Conservation (phyloP, 2,329 filamentous ascomycete genomes). For the Phialophora macrospora region DNA sequence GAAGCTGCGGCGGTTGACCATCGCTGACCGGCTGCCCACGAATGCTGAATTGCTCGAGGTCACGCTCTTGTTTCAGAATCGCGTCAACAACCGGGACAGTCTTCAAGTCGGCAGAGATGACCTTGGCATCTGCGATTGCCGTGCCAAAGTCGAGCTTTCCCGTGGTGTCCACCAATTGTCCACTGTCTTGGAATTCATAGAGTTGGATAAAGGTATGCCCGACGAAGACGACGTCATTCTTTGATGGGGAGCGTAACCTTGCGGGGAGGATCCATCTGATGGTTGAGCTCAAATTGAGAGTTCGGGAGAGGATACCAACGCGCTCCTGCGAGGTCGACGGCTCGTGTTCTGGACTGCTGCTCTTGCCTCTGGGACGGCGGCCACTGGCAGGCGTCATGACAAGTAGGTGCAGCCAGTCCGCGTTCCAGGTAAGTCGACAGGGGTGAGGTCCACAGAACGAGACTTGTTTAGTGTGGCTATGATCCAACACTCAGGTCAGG, state of each 20-base stretch:
- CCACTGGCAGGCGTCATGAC: neutral
- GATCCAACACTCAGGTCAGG: neutral
- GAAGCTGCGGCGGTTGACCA: slow-evolving; percentile 74
- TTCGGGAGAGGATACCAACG: slow-evolving; percentile 76
- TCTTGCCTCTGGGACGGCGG: neutral
- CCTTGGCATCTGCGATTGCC: slow-evolving; percentile 76
- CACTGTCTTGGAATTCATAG: slow-evolving; percentile 68
- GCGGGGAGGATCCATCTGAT: slow-evolving; percentile 78
- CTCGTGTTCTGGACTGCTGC: neutral
- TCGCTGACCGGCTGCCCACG: slow-evolving; percentile 30
- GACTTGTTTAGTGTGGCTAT: neutral
- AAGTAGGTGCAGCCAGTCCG: neutral
- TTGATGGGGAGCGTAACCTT: slow-evolving; percentile 69
- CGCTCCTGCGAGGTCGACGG: slow-evolving; percentile 6
- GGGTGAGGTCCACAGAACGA: neutral
- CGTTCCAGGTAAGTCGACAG: neutral
- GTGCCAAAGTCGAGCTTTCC: slow-evolving; percentile 78
- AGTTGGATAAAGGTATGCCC: slow-evolving; percentile 83
- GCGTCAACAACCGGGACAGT: slow-evolving; percentile 40
- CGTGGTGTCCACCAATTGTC: slow-evolving; percentile 75
- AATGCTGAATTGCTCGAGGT: slow-evolving; percentile 35
- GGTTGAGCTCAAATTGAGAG: slow-evolving; percentile 75
- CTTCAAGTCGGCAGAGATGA: slow-evolving; percentile 66
- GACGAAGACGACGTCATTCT: slow-evolving; percentile 85
- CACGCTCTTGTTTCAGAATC: slow-evolving; percentile 38